These are phyloP conservation scores for Zygosaccharomyces lentus DNA, from an alignment of 805 yeast species.

Conservation along the genomic window DNA sequence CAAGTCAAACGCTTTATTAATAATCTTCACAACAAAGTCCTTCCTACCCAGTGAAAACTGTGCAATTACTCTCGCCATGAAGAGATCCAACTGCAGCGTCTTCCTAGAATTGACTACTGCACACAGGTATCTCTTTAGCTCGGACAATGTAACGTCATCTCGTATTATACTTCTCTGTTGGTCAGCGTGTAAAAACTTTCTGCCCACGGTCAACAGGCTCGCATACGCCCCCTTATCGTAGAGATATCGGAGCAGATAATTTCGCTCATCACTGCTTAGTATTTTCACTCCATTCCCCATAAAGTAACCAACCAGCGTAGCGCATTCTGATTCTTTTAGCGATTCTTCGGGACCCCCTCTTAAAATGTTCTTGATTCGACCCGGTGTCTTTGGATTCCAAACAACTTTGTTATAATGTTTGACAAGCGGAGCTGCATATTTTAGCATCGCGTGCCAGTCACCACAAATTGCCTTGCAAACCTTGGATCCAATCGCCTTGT, in stretches of 20 bases:
- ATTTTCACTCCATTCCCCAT: conserved; percentile 1
- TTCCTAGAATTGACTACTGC: conserved; percentile 17
- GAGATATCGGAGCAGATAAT: conserved; percentile 18
- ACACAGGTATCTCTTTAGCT: conserved; percentile 20
- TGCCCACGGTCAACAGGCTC: conserved; percentile 18
- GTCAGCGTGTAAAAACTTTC: conserved; percentile 14
- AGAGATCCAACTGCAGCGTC: conserved; percentile 11
- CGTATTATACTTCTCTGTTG: conserved; percentile 5
- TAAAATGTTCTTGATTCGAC: conserved; percentile 10
- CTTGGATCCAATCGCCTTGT: background rate
- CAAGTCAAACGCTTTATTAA: conserved; percentile 17
- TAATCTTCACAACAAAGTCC: conserved; percentile 14
- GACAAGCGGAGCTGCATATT: conserved; percentile 17
- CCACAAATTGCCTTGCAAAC: background rate
- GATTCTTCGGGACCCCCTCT: conserved; percentile 5
- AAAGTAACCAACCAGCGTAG: conserved; percentile 7
- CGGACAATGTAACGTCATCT: conserved; percentile 18
- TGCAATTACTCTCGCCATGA: conserved; percentile 18
- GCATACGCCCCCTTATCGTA: conserved; percentile 18
- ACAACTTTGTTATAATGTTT: conserved; percentile 11
- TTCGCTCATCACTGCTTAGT: conserved; percentile 12
- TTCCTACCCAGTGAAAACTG: conserved; percentile 23
- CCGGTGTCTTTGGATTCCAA: conserved; percentile 12
- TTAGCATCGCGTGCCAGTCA: conserved; percentile 13
- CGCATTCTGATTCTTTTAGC: conserved; percentile 6